Percentiles rank a stretch among this genome's conserved stretches.
Evolutionary conservation across 169 alveolate genomes (phyloP).

Genomic region (Eimeria sp.): DNA sequence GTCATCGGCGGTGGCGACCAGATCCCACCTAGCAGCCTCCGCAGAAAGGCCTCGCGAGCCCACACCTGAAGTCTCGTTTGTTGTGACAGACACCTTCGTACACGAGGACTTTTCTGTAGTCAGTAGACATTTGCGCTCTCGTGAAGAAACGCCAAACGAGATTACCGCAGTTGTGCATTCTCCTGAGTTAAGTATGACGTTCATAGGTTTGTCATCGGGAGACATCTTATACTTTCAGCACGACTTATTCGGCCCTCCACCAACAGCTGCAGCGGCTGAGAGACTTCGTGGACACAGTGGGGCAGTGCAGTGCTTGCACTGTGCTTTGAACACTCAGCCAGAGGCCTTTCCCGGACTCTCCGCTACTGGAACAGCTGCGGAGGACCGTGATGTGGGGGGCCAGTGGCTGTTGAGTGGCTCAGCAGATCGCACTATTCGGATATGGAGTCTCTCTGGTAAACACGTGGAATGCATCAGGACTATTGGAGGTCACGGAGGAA

Average conservation of each 20-base stretch:
- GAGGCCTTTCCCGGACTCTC: conserved; percentile 34
- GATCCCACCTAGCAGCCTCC: not conserved
- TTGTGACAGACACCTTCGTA: conserved; percentile 21
- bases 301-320: conserved; percentile 61
- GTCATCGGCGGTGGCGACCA: not conserved
- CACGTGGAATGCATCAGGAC: conserved; percentile 68
- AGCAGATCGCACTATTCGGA: conserved; percentile 70
- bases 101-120: conserved; percentile 17
- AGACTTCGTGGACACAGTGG: conserved; percentile 64
- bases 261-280: not conserved
- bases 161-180: conserved; percentile 23
- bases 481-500: conserved; percentile 79
- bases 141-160: conserved; percentile 38
- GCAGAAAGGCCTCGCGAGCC: not conserved
- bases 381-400: not conserved
- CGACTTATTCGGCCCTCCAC: not conserved
- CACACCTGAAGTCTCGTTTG: conserved; percentile 34
- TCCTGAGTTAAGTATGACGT: conserved; percentile 32
- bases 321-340: conserved; percentile 16
- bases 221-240: conserved; percentile 48
- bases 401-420: conserved; percentile 79
- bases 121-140: not conserved
- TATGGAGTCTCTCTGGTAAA: conserved; percentile 44
- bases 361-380: not conserved
- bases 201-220: conserved; percentile 44